A percentile compares a stretch with the other conserved stretches of the same genome.
These are phyloP conservation scores for Zasmidium citrigriseum DNA, from an alignment of 2,329 filamentous ascomycete species.

Conservation along the genomic window DNA sequence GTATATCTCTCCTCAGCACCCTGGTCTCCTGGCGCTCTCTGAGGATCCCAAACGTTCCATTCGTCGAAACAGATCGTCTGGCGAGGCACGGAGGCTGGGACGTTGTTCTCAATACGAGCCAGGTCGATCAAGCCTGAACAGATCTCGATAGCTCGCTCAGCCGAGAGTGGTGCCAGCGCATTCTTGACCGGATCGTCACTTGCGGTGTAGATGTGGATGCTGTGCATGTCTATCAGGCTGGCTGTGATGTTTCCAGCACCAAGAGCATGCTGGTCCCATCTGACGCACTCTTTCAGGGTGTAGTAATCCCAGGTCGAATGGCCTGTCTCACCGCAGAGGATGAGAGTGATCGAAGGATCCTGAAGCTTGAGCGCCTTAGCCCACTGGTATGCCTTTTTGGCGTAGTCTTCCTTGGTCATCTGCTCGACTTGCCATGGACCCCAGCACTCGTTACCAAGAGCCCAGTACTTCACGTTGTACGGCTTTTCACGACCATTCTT, in stretches of 20 bases:
- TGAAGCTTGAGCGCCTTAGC: conserved; percentile 71
- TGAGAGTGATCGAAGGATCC: conserved; percentile 68
- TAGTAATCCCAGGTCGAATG: conserved; percentile 71
- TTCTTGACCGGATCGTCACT: conserved; percentile 51
- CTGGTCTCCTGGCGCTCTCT: conserved; percentile 67
- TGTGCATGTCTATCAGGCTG: conserved; percentile 73
- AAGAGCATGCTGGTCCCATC: conserved; percentile 53
- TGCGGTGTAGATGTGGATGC: conserved; percentile 76
- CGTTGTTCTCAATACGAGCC: conserved; percentile 67
- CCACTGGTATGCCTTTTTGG: conserved; percentile 69
- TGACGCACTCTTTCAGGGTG: conserved; percentile 69
- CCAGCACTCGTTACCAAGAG: conserved; percentile 74
- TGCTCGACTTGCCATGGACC: conserved; percentile 67
- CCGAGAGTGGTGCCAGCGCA: conserved; percentile 65
- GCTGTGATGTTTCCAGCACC: conserved; percentile 45
- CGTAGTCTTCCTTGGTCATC: conserved; percentile 69
- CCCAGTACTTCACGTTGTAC: conserved; percentile 85
- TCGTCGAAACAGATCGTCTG: conserved; percentile 80
- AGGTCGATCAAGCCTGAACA: conserved; percentile 70
- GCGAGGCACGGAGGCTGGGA: conserved; percentile 59
- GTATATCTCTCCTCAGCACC: conserved; percentile 76
- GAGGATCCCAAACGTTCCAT: conserved; percentile 82
- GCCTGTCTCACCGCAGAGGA: conserved; percentile 74
- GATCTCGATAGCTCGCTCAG: conserved; percentile 74
- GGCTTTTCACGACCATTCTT: conserved; percentile 74